phyloP scores from a whole-genome alignment of 139 green algal genomes.

The Yamagishiella unicocca region DNA sequence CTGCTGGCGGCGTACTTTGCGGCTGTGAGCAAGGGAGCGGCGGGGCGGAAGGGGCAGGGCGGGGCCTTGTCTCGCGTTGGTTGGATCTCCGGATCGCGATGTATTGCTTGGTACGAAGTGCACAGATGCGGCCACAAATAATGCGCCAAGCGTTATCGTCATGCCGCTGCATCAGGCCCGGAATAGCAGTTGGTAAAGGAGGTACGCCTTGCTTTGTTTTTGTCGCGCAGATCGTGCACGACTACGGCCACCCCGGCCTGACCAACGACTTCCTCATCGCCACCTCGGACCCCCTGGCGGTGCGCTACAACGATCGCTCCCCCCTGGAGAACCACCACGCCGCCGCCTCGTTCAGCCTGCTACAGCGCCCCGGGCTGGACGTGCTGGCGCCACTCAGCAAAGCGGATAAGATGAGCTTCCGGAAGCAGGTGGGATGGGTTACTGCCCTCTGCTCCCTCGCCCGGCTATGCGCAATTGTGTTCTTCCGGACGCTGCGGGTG shows the following conservation, averaged over 20 bases:
- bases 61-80: too few species aligned
- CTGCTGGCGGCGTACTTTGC: conserved; percentile 40
- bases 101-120: neutral
- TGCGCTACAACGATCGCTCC: conserved; percentile 60
- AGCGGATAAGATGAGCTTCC: conserved; percentile 13
- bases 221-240: conserved; percentile 34
- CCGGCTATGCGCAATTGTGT: neutral
- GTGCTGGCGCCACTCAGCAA: conserved; percentile 6
- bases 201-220: neutral
- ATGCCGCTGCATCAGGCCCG: too few species aligned
- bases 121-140: neutral
- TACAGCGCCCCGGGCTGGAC: conserved; percentile 28
- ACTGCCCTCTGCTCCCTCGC: neutral
- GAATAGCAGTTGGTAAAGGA: neutral
- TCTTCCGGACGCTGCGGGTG: neutral
- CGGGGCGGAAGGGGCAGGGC: neutral
- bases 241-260: conserved; percentile 54
- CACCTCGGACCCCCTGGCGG: conserved; percentile 41
- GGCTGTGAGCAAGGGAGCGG: neutral
- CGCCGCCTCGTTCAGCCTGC: conserved; percentile 38
- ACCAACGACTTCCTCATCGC: conserved; percentile 62
- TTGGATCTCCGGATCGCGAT: too few species aligned
- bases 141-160: too few species aligned
- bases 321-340: conserved; percentile 61
- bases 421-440: conserved; percentile 30